Evolutionary conservation across 306 rosid genomes (phyloP).

Genomic region (Vachellia collinsii): DNA sequence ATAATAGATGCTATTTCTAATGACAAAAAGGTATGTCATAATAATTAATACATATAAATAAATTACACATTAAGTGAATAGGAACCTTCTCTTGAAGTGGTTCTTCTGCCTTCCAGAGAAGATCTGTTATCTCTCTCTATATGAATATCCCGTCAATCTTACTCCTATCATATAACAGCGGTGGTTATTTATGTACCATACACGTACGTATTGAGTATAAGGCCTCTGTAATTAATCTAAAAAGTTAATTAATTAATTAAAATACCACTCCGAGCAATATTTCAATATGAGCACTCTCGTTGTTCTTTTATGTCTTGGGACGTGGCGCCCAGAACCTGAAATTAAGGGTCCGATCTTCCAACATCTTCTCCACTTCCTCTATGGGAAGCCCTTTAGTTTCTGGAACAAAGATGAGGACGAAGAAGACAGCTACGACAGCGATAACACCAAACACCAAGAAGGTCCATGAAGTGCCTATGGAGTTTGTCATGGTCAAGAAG

Average conservation of each 20-base stretch:
- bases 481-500: constrained; percentile 53
- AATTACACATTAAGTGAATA: too few relatives aligned
- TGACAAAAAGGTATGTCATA: too few relatives aligned
- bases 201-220: too few relatives aligned
- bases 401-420: constrained; percentile 55
- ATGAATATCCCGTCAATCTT: not conserved
- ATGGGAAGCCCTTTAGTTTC: constrained; percentile 70
- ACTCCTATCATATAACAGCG: not conserved
- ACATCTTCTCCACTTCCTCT: constrained; percentile 69
- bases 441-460: constrained; percentile 57
- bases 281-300: too few relatives aligned
- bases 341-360: constrained; percentile 47
- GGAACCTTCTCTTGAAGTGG: not conserved
- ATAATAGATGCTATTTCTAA: not conserved
- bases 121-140: not conserved
- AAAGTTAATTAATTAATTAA: not conserved
- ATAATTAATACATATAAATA: too few relatives aligned
- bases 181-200: not conserved
- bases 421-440: constrained; percentile 46
- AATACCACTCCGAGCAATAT: not conserved
- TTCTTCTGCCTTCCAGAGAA: not conserved
- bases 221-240: not conserved
- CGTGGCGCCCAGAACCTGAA: constrained; percentile 57
- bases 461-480: constrained; percentile 62
- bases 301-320: not conserved